phyloP scores from a whole-genome alignment of 768 basidiomycete species.

The Paxillus rubicundulus region DNA sequence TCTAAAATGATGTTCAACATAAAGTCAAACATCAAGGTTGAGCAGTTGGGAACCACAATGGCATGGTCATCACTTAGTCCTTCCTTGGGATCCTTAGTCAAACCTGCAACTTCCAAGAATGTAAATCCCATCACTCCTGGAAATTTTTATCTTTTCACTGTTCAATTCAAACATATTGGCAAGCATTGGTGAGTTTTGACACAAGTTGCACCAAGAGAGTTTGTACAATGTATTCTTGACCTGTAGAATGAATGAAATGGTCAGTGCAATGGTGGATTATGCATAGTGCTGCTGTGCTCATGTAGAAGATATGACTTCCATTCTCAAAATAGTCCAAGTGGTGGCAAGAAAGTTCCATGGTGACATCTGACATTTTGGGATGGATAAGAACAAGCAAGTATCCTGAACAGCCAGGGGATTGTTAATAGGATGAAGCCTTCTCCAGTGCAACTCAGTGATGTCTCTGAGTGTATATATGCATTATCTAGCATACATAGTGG shows the following conservation, averaged over 20 bases:
- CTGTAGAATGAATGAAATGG: neutral
- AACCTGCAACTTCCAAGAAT: too few species aligned
- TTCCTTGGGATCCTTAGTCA: neutral
- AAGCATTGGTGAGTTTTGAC: neutral
- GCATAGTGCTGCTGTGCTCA: neutral
- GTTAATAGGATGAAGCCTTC: too few species aligned
- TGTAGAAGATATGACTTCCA: neutral
- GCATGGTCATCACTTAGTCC: neutral
- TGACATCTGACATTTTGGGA: too few species aligned
- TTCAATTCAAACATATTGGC: neutral
- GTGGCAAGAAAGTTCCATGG: neutral
- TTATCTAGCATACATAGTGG: too few species aligned
- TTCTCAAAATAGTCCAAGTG: neutral
- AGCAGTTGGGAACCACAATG: neutral
- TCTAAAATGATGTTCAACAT: neutral
- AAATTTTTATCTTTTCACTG: too few species aligned
- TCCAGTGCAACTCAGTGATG: too few species aligned
- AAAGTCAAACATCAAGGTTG: neutral
- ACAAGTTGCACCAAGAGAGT: neutral
- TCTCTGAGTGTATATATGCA: too few species aligned
- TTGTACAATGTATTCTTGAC: neutral
- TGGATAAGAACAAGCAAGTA: too few species aligned
- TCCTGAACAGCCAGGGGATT: too few species aligned
- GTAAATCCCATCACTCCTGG: too few species aligned
- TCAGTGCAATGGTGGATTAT: neutral